Base-by-base conservation (phyloP, 1,284 basidiomycete genomes). In the Afroboletus lepidellus region DNA sequence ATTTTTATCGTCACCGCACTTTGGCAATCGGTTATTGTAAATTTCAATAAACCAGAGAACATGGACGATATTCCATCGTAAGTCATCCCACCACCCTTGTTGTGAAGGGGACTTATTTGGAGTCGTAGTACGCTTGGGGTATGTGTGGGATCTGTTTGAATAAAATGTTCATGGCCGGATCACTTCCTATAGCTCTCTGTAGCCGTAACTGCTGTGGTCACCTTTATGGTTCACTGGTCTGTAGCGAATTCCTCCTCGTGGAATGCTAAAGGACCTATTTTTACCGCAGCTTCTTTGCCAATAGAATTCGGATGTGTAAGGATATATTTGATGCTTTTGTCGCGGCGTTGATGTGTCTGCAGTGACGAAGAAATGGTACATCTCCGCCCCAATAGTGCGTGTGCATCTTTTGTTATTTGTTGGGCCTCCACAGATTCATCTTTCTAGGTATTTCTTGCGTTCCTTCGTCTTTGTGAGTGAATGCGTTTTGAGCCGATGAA, bases 291-390 rank as follows among this genome's bases (percentile, higher is more conserved):
- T 68, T 68, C 59, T 68, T 68, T 25, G 66, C 66, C 2, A 69
- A 71, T 50, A 59, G 66, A 54, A 64, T 68, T 33, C 60, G 68
- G 21, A 66, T 63, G 64, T 48, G 66, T 68, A 57, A 56, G 66
- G 12, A 9, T 3, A 33, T 3, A 13, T 33, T 36, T 21, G 1
- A 20, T 3, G 0, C 27, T n/a, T 36, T 20, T 0, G 5, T 2
- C 21, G 18, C 25, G 21, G 44, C 8, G 1, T 38, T 67, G 21
- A 69, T 37, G 3, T 3, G 4, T 39, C 44, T n/a, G 4, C 33
- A 68, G 66, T 68, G 51, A 68, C 64, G 21, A 70, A 70, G 51
- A 67, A 39, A 24, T 71, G 66, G 68, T 68, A 63, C 23, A 41
- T 67, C 3, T 65, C 66, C 0, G 66, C 53, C 0, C 69, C 69